phyloP scores from a whole-genome alignment of 1,284 basidiomycete species.

The Pulveroboletus sp. region DNA sequence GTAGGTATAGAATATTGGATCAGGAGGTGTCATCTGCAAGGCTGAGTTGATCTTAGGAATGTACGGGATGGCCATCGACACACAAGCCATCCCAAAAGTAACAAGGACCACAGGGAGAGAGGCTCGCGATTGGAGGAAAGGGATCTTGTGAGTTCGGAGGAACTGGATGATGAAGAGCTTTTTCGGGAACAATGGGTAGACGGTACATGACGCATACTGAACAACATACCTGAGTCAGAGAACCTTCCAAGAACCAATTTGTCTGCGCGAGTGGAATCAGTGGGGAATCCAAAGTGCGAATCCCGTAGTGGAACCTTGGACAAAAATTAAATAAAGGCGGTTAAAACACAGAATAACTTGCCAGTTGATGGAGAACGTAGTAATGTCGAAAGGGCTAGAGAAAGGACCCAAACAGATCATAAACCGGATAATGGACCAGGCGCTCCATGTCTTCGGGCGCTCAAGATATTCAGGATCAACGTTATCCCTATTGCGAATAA shows the following conservation, averaged over 20 bases:
- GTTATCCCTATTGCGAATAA: conserved; percentile 30
- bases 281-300: conserved; percentile 31
- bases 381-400: conserved; percentile 37
- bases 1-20: conserved; percentile 34
- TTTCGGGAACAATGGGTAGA: conserved; percentile 10
- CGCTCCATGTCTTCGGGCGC: conserved; percentile 31
- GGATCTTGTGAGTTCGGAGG: conserved; percentile 33
- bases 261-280: conserved; percentile 34
- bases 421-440: conserved; percentile 36
- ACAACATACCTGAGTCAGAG: conserved; percentile 33
- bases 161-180: conserved; percentile 39
- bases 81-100: conserved; percentile 36
- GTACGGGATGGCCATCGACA: conserved; percentile 37
- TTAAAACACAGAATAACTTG: not conserved
- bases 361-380: conserved; percentile 34
- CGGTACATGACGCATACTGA: not conserved
- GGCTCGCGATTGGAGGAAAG: conserved; percentile 37
- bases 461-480: conserved; percentile 38
- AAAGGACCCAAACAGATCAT: conserved; percentile 37
- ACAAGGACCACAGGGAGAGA: conserved; percentile 30
- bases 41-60: conserved; percentile 36
- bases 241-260: conserved; percentile 36
- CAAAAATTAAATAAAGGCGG: not conserved
- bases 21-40: conserved; percentile 33
- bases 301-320: conserved; percentile 35